Base-by-base conservation (phyloP, 2,329 filamentous ascomycete species). In the Rutstroemia sydowiana region DNA sequence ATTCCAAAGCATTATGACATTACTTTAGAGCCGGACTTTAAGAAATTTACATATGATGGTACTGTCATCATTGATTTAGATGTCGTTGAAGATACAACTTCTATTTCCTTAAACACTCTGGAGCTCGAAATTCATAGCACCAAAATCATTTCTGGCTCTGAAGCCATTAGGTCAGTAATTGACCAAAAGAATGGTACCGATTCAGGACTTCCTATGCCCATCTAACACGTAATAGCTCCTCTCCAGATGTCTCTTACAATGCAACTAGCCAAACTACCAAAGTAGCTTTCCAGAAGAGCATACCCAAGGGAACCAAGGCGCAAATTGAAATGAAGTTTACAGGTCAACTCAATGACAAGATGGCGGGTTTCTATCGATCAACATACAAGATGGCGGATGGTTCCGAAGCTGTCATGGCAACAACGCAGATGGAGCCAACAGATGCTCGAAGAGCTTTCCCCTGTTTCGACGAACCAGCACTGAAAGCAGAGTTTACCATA, bases 291-390 rank as follows among this genome's bases (percentile, higher is more conserved):
- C 77, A 83, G 59, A 78, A 90, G 66, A 77, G 75, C 43, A 75
- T 97, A 55, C 70, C 81, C 20, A 85, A 86, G 57, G 89, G 87
- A 21, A 77, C 79, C 64, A 91, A 90, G 74, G 88, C 87, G 18
- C 83, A 84, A 70, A 71, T 95, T 56, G 83, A 84, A 65, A 81
- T 90, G 63, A 84, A 79, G 60, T 95, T 95, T 70, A 84, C 80
- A 9, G 90, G 90, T 37, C 78, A 76, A 40, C 73, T 95, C 64
- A 95, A 95, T 69, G 88, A 95, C 68, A 92, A 93, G 72, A 95
- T 97, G 89, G 91, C 91, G 45, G 92, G 92, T 44, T 97, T 97
- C 78, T 97, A 97, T 73, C 83, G 92, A 53, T 95, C 90, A 1
- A 95, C 89, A 6, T 97, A 92, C 76, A 95, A 93, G 75, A 84